Percentiles rank a stretch among this genome's conserved stretches.
These are phyloP conservation scores for Fusarium sp. DNA, from an alignment of 2,329 filamentous ascomycete species.

Conservation along the genomic window DNA sequence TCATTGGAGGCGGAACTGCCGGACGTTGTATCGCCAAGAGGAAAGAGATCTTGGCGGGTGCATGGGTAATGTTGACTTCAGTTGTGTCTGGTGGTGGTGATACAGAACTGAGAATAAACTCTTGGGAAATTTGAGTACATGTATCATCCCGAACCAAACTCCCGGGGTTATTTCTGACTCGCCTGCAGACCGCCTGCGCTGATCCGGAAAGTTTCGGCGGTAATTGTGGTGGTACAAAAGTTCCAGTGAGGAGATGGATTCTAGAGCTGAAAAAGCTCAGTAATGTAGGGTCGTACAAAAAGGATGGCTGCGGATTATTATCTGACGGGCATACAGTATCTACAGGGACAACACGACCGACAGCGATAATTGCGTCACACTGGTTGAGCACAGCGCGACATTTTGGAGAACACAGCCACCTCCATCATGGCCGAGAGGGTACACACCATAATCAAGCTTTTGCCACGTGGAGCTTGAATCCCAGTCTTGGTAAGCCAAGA, in stretches of 20 bases:
- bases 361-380: background rate
- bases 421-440: background rate
- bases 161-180: background rate
- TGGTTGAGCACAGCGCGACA: background rate
- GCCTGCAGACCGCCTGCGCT: background rate
- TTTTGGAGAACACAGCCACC: background rate
- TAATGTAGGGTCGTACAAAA: background rate
- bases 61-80: background rate
- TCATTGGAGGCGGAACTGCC: background rate
- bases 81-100: background rate
- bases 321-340: background rate
- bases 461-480: conserved; percentile 26
- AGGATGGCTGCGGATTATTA: background rate
- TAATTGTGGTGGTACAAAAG: background rate
- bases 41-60: background rate
- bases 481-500: conserved; percentile 19
- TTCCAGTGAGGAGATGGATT: background rate
- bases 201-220: background rate
- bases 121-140: background rate
- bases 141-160: background rate
- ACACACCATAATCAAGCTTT: conserved; percentile 2
- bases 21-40: background rate
- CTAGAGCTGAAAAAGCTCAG: background rate
- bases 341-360: background rate
- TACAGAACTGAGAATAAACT: background rate